phyloP scores from a whole-genome alignment of 2,329 filamentous ascomycete species.

The Talaromyces sp. region DNA sequence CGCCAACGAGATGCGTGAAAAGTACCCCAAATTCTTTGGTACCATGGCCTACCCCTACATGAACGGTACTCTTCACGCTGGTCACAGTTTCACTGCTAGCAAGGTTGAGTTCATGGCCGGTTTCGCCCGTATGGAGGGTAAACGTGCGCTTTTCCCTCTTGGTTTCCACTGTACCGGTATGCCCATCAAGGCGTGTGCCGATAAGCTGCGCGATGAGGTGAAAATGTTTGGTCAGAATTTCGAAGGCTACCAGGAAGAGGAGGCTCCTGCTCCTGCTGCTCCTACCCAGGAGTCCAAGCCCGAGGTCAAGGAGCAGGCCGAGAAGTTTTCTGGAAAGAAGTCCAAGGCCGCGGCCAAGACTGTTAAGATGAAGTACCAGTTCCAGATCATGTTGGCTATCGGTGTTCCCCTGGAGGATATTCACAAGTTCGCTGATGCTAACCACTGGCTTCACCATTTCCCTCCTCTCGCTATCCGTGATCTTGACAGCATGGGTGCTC shows the following conservation, averaged over 20 bases:
- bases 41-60: constrained; percentile 78
- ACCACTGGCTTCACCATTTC: constrained; percentile 90
- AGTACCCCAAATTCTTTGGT: constrained; percentile 89
- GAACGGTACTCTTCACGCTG: constrained; percentile 87
- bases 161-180: constrained; percentile 97
- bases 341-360: constrained; percentile 89
- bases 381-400: constrained; percentile 89
- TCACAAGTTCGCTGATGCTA: constrained; percentile 87
- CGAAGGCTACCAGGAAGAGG: constrained; percentile 70
- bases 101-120: constrained; percentile 93
- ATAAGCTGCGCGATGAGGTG: constrained; percentile 90
- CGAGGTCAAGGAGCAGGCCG: constrained; percentile 75
- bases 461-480: constrained; percentile 77
- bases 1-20: constrained; percentile 73
- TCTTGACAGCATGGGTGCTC: constrained; percentile 78
- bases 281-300: constrained; percentile 61
- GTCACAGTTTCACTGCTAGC: constrained; percentile 86
- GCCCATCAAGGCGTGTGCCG: constrained; percentile 95
- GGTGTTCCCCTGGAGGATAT: constrained; percentile 88
- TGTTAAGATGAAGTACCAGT: constrained; percentile 93
- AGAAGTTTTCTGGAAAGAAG: constrained; percentile 92
- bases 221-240: constrained; percentile 87
- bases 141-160: constrained; percentile 82
- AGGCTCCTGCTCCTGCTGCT: constrained; percentile 50
- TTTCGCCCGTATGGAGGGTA: constrained; percentile 87